Evolutionary conservation across 192 early-diverging fungal genomes (phyloP).

Genomic region (Diversispora eburnea): DNA sequence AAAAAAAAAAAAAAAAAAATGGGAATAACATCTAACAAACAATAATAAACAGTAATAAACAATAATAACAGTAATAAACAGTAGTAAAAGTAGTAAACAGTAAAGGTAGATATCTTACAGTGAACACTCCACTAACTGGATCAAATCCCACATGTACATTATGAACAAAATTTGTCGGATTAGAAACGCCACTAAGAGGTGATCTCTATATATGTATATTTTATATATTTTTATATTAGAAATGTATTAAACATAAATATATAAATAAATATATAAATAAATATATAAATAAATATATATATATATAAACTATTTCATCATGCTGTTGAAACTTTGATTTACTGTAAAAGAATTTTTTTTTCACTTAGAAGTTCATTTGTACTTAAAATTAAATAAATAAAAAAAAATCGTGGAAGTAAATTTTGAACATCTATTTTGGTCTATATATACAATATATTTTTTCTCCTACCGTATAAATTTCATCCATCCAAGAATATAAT

Average conservation of each 20-base stretch:
- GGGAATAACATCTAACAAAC: background rate
- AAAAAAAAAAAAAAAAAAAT: background rate
- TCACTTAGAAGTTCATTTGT: too few relatives aligned
- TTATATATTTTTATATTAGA: background rate
- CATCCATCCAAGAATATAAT: conserved; percentile 97
- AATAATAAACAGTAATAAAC: too few relatives aligned
- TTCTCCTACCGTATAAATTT: conserved; percentile 79
- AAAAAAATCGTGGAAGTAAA: too few relatives aligned
- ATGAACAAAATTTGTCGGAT: conserved; percentile 84
- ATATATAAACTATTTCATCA: too few relatives aligned
- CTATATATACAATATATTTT: too few relatives aligned
- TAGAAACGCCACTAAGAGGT: conserved; percentile 70
- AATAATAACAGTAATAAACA: background rate
- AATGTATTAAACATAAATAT: background rate
- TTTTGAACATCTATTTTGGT: too few relatives aligned
- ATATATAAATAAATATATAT: too few relatives aligned
- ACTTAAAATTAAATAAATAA: too few relatives aligned
- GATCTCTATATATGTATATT: conserved; percentile 51
- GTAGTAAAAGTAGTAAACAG: background rate
- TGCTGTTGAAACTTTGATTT: too few relatives aligned
- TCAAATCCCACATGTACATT: conserved; percentile 76
- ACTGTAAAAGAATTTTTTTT: too few relatives aligned
- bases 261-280: too few relatives aligned
- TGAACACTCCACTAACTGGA: conserved; percentile 56
- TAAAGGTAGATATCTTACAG: conserved; percentile 45